Percentiles rank a stretch among this genome's conserved stretches.
phyloP scores from a whole-genome alignment of 495 filamentous ascomycete genomes.

The Barbatosphaeria neglecta region DNA sequence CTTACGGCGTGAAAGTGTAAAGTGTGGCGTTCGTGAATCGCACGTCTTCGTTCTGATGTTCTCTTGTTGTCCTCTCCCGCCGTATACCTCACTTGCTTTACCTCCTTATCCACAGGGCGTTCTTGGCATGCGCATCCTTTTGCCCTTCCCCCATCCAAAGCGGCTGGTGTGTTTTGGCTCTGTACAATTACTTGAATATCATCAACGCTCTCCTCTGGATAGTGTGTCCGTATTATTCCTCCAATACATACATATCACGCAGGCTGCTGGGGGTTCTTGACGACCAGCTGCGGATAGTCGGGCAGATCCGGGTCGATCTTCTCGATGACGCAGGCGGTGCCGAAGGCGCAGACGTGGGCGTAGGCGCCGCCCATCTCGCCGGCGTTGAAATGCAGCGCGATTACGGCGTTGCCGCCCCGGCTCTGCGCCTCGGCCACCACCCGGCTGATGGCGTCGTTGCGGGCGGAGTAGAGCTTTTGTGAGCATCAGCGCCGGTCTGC shows the following conservation, averaged over 20 bases:
- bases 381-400: constrained; percentile 45
- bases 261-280: neutral
- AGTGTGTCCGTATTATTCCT: neutral
- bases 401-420: constrained; percentile 48
- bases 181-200: too few relatives aligned
- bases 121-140: neutral
- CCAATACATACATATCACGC: neutral
- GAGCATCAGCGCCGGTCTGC: too few relatives aligned
- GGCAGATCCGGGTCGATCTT: constrained; percentile 14
- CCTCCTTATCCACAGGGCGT: too few relatives aligned
- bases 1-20: neutral
- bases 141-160: too few relatives aligned
- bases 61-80: too few relatives aligned
- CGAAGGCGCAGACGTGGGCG: constrained; percentile 49
- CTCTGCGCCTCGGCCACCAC: constrained; percentile 44
- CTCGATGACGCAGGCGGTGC: constrained; percentile 44
- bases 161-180: too few relatives aligned
- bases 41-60: too few relatives aligned
- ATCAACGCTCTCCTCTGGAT: neutral
- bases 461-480: constrained; percentile 34
- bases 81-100: too few relatives aligned
- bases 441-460: constrained; percentile 43
- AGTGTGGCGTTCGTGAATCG: neutral
- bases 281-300: constrained; percentile 2
- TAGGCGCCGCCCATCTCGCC: constrained; percentile 32